Percentiles rank a stretch among this genome's conserved stretches.
Conservation (phyloP, 2,329 filamentous ascomycete species). For the Trichocomaceae sp. region DNA sequence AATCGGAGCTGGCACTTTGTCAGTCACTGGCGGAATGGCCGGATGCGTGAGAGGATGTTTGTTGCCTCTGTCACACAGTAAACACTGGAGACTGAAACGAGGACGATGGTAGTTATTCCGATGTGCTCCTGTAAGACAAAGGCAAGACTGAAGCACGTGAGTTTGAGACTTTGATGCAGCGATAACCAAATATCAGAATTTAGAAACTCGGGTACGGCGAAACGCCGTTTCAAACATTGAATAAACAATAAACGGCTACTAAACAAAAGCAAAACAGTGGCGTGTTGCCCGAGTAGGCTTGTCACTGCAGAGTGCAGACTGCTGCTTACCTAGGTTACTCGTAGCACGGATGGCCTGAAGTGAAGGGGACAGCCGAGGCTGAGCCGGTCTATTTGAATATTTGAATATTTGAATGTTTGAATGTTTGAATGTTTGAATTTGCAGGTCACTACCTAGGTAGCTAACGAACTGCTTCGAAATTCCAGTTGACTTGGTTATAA, state of each 20-base stretch:
- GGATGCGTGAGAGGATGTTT: slow-evolving; percentile 11
- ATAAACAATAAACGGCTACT: too few relatives aligned
- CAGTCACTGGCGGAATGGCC: slow-evolving; percentile 18
- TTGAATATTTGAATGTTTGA: too few relatives aligned
- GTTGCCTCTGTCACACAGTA: neutral
- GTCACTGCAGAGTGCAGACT: too few relatives aligned
- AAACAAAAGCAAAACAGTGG: neutral
- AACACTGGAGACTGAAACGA: neutral
- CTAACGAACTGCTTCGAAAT: too few relatives aligned
- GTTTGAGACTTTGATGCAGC: neutral
- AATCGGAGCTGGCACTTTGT: neutral
- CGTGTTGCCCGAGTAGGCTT: too few relatives aligned
- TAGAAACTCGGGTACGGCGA: too few relatives aligned
- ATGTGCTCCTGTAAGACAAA: neutral
- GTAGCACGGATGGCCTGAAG: neutral
- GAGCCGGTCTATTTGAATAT: neutral
- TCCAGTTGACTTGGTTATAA: too few relatives aligned
- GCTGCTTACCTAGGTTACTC: too few relatives aligned
- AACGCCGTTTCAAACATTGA: too few relatives aligned
- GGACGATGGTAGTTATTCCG: neutral
- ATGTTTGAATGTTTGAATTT: too few relatives aligned
- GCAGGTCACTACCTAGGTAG: too few relatives aligned
- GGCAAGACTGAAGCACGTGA: neutral
- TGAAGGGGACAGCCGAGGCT: neutral
- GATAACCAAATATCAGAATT: neutral